Base-by-base conservation (phyloP, 2,329 filamentous ascomycete species). In the Diaporthe longicolla region DNA sequence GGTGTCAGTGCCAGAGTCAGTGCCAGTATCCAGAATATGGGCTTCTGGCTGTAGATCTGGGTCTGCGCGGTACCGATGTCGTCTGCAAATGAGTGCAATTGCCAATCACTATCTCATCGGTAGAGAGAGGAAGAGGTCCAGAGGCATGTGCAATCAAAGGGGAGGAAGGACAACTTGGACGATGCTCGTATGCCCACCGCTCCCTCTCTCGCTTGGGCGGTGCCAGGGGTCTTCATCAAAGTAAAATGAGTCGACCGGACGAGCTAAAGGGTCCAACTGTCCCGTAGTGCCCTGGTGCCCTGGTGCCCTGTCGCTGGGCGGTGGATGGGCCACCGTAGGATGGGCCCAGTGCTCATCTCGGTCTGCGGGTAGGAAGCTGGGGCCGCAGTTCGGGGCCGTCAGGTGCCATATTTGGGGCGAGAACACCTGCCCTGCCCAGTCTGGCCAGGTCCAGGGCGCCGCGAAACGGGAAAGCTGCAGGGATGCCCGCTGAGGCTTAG, bases 191-290 rank as follows among this genome's bases (percentile, higher is more conserved):
- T 54, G 70, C n/a, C 70, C 70, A 71, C 70, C 70, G 70, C 57
- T 71, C 45, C 54, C 70, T 71, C 57, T 71, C 45, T 71, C 57
- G 57, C 70, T 71, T 52, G 57, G 68, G 70, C 57, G 57, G 59
- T 35, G 50, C 70, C 71, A 73, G 63, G 71, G 71, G 71, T 73
- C 9, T 50, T 73, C 71, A 73, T 73, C 63, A 57, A 57, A 73
- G 52, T 69, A 58, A 73, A 72, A 73, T 66, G 59, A 73, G 63
- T 55, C 63, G 59, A 73, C 59, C 24, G 35, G 55, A 52, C 59
- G 45, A 65, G 71, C 70, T 54, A 59, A 59, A 29, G 70, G 70
- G 70, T 71, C 58, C 70, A 65, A 52, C 45, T 26, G 61, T 66
- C 71, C 57, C 45, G 11, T 40, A 40, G 37, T 40, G 37, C 35